Conservation (phyloP, 768 basidiomycete genomes). For the Mycena pura region DNA sequence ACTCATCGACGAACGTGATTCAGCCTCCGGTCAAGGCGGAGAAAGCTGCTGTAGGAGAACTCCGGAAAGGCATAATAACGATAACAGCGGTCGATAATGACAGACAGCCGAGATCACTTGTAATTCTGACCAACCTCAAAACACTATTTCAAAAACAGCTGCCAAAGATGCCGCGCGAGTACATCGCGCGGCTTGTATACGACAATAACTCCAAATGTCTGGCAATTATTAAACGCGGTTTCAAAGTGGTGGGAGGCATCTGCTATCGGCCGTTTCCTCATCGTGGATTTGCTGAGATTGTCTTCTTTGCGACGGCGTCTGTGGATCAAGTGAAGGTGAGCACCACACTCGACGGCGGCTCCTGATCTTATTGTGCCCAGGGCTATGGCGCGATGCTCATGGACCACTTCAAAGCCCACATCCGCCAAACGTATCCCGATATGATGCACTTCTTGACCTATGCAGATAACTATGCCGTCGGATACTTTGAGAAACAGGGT, state of each 20-base stretch:
- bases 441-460: conserved; percentile 98
- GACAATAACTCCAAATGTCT: conserved; percentile 92
- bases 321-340: conserved; percentile 96
- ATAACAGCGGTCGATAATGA: conserved; percentile 89
- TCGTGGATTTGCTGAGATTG: conserved; percentile 95
- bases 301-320: conserved; percentile 97
- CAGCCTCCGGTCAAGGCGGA: conserved; percentile 68
- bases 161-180: conserved; percentile 99
- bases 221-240: conserved; percentile 93
- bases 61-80: conserved; percentile 82
- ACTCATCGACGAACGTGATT: conserved; percentile 12
- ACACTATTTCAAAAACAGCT: conserved; percentile 96
- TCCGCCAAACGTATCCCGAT: conserved; percentile 79
- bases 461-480: conserved; percentile 98
- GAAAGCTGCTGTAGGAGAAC: conserved; percentile 81
- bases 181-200: conserved; percentile 94
- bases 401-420: conserved; percentile 97
- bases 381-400: conserved; percentile 98
- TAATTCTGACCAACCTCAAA: conserved; percentile 94
- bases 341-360: background rate
- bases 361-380: conserved; percentile 44
- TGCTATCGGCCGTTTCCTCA: conserved; percentile 96
- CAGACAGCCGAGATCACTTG: conserved; percentile 70
- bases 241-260: conserved; percentile 96
- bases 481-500: conserved; percentile 99